Base-by-base conservation (phyloP, 441 rosid species). In the Pelargonium australe region DNA sequence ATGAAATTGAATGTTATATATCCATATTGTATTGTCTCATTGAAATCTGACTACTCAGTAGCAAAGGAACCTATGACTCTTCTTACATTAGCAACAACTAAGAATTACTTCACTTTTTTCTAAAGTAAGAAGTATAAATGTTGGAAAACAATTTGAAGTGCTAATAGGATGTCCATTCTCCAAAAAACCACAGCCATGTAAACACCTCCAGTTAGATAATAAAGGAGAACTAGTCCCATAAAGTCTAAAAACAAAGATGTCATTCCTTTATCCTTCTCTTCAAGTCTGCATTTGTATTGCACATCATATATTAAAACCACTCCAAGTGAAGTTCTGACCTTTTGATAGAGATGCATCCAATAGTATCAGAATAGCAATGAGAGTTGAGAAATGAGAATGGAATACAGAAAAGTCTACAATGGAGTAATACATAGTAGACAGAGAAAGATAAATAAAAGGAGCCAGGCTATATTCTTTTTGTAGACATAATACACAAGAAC, bases 211-310 rank as follows among this genome's bases (percentile, higher is more conserved):
- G 8, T 17, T 16, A 14, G 60, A 53, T 3, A n/a, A 14, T 53
- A 53, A 53, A 53, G 60, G 60, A 14, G 60, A 53, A 5, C 19
- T n/a, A 53, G 60, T 16, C 6, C 16, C 61, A 55, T 20, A 55
- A 55, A 55, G 61, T 16, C 7, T 13, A 19, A 16, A 20, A 16
- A 55, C 19, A 55, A 55, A 16, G 25, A 40, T 40, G 43, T 40
- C 43, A 40, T 40, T 40, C 61, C 10, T 5, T 55, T 14, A 55
- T 16, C 61, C 61, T 55, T 55, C 61, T 55, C 17, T 20, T 55
- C 19, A n/a, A 55, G 19, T 55, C 61, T 16, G 61, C 11, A 55
- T 55, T 55, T 55, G 19, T 55, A 17, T 55, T 55, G 61, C 61
- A 55, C 16, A 20, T 16, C 16, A 55, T 53, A 53, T 19, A 14